phyloP scores from a whole-genome alignment of 2,329 filamentous ascomycete species.

The Trichoderma simmonsii region DNA sequence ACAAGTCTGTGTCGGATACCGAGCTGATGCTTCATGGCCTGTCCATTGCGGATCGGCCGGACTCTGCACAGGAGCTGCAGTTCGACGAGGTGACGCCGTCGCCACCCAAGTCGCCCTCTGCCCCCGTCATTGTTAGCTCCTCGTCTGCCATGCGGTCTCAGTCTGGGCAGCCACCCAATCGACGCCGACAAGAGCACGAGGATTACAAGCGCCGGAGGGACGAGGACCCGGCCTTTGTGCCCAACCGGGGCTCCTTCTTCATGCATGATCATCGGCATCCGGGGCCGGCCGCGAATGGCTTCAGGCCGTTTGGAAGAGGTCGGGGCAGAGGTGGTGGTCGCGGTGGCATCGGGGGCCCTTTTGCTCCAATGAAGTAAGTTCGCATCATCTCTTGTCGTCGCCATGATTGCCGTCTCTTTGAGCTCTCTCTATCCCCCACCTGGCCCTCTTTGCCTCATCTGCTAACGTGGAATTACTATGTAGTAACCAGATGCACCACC shows the following conservation, averaged over 20 bases:
- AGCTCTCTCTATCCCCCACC: not conserved
- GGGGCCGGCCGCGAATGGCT: constrained; percentile 73
- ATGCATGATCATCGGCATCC: constrained; percentile 90
- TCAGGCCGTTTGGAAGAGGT: constrained; percentile 67
- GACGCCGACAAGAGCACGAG: constrained; percentile 80
- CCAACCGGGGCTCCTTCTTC: constrained; percentile 92
- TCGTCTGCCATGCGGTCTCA: constrained; percentile 43
- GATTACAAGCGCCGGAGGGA: constrained; percentile 86
- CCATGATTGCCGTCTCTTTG: not conserved
- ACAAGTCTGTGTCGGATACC: constrained; percentile 47
- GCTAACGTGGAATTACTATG: constrained; percentile 26
- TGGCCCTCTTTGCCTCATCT: not conserved
- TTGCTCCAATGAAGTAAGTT: constrained; percentile 63
- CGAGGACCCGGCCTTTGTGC: constrained; percentile 88
- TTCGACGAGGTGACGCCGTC: constrained; percentile 45
- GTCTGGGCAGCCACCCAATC: constrained; percentile 61
- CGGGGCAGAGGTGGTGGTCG: constrained; percentile 59
- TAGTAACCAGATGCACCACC: constrained; percentile 40
- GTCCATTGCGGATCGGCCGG: constrained; percentile 43
- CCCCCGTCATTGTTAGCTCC: constrained; percentile 55
- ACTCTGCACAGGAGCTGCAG: constrained; percentile 43
- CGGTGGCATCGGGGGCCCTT: constrained; percentile 57
- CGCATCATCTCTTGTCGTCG: not conserved
- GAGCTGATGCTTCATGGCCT: constrained; percentile 58
- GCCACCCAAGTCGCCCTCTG: constrained; percentile 40